Evolutionary conservation across 495 filamentous ascomycete genomes (phyloP).

Genomic region (Podospora didyma): DNA sequence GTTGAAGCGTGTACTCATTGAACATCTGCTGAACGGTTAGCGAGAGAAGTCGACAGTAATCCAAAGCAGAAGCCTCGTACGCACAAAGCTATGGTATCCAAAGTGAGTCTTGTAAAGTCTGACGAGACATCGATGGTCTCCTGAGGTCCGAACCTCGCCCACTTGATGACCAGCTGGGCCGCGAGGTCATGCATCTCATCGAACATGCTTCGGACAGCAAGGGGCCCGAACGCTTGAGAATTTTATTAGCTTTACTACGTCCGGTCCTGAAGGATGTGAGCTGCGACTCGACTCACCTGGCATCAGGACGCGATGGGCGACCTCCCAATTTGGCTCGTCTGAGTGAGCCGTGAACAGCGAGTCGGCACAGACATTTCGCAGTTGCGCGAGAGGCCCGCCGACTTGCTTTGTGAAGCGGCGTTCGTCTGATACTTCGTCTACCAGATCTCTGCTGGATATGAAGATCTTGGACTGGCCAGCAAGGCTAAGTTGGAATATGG

Average conservation of each 20-base stretch:
- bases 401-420: no score
- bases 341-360: slow-evolving; percentile 54
- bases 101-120: slow-evolving; percentile 63
- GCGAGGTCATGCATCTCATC: slow-evolving; percentile 65
- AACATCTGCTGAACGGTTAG: slow-evolving; percentile 30
- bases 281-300: no score
- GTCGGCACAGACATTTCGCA: slow-evolving; percentile 54
- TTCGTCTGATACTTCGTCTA: no score
- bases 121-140: slow-evolving; percentile 49
- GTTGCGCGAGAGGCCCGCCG: no score
- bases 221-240: no score
- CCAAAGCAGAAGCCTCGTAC: neutral
- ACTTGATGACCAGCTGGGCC: slow-evolving; percentile 61
- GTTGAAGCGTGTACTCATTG: slow-evolving; percentile 68
- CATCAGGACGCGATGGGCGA: slow-evolving; percentile 56
- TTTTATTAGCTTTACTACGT: slow-evolving; percentile 54
- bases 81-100: slow-evolving; percentile 60
- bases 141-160: slow-evolving; percentile 56
- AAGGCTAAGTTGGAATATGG: no score
- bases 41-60: neutral
- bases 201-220: slow-evolving; percentile 27
- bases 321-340: slow-evolving; percentile 53
- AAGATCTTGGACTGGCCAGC: no score
- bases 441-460: no score
- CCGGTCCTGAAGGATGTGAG: slow-evolving; percentile 61